phyloP scores from a whole-genome alignment of 805 yeast species.

The Ogataea methylovora region DNA sequence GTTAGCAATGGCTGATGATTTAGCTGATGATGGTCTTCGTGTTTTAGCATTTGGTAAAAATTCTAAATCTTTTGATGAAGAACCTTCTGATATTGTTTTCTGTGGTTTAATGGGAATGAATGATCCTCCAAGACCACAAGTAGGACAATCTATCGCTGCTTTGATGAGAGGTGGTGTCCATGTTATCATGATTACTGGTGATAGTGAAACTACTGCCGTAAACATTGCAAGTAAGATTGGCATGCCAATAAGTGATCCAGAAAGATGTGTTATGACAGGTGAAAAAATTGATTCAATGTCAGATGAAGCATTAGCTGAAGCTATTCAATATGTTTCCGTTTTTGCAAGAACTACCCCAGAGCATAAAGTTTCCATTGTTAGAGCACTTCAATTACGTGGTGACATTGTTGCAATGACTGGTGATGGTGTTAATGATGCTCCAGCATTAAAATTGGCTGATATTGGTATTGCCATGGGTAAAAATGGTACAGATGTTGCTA shows the following conservation, averaged over 20 bases:
- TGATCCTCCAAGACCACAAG: constrained; percentile 95
- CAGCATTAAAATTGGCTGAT: constrained; percentile 94
- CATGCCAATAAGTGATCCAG: constrained; percentile 62
- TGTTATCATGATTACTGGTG: constrained; percentile 98
- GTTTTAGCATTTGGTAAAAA: constrained; percentile 73
- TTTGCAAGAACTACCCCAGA: constrained; percentile 96
- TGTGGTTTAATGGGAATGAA: constrained; percentile 92
- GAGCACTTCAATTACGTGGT: constrained; percentile 84
- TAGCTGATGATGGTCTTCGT: constrained; percentile 82
- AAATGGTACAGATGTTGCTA: constrained; percentile 96
- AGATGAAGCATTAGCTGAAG: constrained; percentile 65
- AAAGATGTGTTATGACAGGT: constrained; percentile 73
- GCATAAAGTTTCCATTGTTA: constrained; percentile 83
- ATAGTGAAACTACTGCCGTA: constrained; percentile 77
- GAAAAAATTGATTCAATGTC: constrained; percentile 68
- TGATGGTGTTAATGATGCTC: constrained; percentile 98
- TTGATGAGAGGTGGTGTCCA: constrained; percentile 91
- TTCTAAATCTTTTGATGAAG: constrained; percentile 27
- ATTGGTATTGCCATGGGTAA: constrained; percentile 93
- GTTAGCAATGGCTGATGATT: constrained; percentile 45
- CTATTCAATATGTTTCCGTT: constrained; percentile 75
- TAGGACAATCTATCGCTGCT: constrained; percentile 62
- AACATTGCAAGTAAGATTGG: constrained; percentile 88
- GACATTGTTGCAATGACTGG: constrained; percentile 99
- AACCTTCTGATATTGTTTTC: constrained; percentile 59